These are phyloP conservation scores for Scedosporium boydii DNA, from an alignment of 2,329 filamentous ascomycete species.

Conservation along the genomic window DNA sequence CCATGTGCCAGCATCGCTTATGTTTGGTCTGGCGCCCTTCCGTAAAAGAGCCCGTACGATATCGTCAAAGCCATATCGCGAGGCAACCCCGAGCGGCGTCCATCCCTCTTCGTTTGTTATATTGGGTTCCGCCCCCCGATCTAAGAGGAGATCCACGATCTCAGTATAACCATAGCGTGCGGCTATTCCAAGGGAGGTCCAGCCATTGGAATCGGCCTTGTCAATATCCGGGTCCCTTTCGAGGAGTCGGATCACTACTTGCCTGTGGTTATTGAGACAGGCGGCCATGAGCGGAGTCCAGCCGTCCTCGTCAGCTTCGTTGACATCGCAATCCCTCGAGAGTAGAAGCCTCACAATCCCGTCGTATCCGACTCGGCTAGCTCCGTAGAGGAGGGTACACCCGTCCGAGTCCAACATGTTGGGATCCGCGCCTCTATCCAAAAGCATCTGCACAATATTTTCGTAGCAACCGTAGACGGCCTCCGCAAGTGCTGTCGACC, in stretches of 20 bases:
- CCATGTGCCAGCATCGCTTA: not conserved
- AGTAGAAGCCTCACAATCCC: not conserved
- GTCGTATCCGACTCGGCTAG: not conserved
- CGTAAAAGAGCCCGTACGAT: not conserved
- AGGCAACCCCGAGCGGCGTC: constrained; percentile 12
- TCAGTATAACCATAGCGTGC: not conserved
- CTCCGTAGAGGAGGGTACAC: not conserved
- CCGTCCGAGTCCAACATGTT: not conserved
- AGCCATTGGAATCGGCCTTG: not conserved
- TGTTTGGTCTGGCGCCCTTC: not conserved
- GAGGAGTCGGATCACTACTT: not conserved
- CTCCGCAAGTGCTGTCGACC: not conserved
- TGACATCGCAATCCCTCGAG: not conserved
- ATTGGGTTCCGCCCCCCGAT: constrained; percentile 11
- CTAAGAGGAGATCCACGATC: not conserved
- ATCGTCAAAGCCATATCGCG: not conserved
- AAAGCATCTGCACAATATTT: not conserved
- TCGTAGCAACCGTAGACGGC: not conserved
- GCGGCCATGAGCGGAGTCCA: not conserved
- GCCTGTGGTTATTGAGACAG: not conserved
- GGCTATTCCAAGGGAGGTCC: not conserved
- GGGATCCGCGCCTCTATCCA: not conserved
- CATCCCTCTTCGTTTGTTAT: constrained; percentile 12
- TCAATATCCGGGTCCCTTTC: not conserved
- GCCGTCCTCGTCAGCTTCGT: not conserved